These are phyloP conservation scores for Solanum virginianum DNA, from an alignment of 257 asterid genomes.

Conservation along the genomic window DNA sequence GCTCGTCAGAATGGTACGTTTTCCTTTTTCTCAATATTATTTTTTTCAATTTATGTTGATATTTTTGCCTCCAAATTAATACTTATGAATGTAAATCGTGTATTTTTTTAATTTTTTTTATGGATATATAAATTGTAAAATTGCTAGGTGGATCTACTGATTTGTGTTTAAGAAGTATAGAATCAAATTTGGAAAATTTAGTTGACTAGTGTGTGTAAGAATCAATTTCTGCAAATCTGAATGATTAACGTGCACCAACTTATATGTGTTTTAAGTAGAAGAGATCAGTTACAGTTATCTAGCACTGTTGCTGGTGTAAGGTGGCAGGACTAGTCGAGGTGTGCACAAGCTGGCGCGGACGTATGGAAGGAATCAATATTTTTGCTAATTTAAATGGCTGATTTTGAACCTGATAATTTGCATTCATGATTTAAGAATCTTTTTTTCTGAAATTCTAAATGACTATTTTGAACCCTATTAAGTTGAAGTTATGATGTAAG, in stretches of 20 bases:
- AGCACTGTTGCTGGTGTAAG: too few relatives aligned
- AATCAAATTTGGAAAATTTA: background rate
- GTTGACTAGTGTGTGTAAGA: too few relatives aligned
- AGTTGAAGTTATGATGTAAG: background rate
- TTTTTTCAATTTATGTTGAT: background rate
- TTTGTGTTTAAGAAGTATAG: background rate
- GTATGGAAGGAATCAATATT: background rate
- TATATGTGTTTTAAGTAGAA: background rate
- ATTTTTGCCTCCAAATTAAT: background rate
- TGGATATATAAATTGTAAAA: background rate
- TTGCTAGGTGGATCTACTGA: background rate
- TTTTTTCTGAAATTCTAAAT: background rate
- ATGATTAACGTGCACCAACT: too few relatives aligned
- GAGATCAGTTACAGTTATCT: background rate
- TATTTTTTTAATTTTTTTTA: background rate
- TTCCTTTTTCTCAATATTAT: background rate
- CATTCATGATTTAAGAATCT: background rate
- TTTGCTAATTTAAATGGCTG: background rate
- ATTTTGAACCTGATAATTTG: background rate
- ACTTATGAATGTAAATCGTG: background rate
- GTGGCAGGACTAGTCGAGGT: background rate
- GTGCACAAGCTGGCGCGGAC: background rate
- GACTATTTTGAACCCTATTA: background rate
- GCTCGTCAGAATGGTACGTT: background rate
- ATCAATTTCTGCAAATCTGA: too few relatives aligned